These are phyloP conservation scores for Sungouiella thailandica DNA, from an alignment of 805 yeast species.

Conservation along the genomic window DNA sequence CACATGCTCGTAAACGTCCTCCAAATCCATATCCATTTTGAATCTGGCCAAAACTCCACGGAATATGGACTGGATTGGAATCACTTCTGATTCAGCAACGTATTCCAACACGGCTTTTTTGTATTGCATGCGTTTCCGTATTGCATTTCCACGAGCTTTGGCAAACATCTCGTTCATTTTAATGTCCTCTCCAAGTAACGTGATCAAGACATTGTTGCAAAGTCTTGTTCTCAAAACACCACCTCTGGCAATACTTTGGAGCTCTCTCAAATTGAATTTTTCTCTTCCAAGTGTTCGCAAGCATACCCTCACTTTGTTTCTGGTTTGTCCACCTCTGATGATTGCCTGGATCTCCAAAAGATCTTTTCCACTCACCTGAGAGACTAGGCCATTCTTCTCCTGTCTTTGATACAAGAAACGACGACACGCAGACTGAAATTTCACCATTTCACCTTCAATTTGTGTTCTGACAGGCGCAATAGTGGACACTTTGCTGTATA, in stretches of 20 bases:
- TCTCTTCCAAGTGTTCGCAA: slow-evolving; percentile 8
- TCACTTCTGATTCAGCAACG: slow-evolving; percentile 21
- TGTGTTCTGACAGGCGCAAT: slow-evolving; percentile 18
- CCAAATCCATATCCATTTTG: slow-evolving; percentile 47
- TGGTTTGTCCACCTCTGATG: slow-evolving; percentile 30
- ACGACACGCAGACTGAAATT: slow-evolving; percentile 29
- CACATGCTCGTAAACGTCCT: slow-evolving; percentile 45
- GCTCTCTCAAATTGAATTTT: slow-evolving; percentile 16
- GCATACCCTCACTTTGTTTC: slow-evolving; percentile 19
- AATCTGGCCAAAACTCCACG: slow-evolving; percentile 64
- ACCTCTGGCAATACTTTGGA: slow-evolving; percentile 43
- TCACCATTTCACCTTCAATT: slow-evolving; percentile 19
- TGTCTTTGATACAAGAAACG: slow-evolving; percentile 17
- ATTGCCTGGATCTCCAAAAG: slow-evolving; percentile 33
- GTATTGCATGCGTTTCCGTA: slow-evolving; percentile 23
- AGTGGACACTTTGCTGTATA: slow-evolving; percentile 16
- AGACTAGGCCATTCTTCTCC: slow-evolving; percentile 14
- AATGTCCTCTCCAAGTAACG: slow-evolving; percentile 36
- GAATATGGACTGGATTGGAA: slow-evolving; percentile 50
- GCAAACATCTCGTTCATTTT: slow-evolving; percentile 37
- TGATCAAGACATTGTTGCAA: slow-evolving; percentile 39
- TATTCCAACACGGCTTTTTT: slow-evolving; percentile 14
- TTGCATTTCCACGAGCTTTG: slow-evolving; percentile 38
- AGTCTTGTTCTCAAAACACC: slow-evolving; percentile 39
- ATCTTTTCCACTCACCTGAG: slow-evolving; percentile 8